These are phyloP conservation scores for Boletus tylopilopsis DNA, from an alignment of 768 basidiomycete species.

Conservation along the genomic window DNA sequence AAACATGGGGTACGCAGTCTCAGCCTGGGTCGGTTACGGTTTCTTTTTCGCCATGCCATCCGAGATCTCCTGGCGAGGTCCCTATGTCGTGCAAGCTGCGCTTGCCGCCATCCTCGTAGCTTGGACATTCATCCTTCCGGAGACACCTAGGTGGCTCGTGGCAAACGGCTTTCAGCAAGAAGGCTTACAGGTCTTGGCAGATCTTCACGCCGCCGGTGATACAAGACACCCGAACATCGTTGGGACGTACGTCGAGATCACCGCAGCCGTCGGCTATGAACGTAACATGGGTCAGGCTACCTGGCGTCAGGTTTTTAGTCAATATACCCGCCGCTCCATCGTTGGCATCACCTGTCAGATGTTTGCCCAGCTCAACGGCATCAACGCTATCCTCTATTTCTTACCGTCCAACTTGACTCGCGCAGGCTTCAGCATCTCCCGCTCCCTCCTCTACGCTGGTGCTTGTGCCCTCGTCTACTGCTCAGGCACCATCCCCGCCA, in stretches of 20 bases:
- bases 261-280: slow-evolving; percentile 38
- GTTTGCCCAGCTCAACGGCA: slow-evolving; percentile 54
- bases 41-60: slow-evolving; percentile 46
- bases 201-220: slow-evolving; percentile 52
- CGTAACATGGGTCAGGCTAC: slow-evolving; percentile 37
- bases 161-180: slow-evolving; percentile 50
- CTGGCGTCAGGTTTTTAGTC: slow-evolving; percentile 49
- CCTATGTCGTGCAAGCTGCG: slow-evolving; percentile 50
- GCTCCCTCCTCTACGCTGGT: slow-evolving; percentile 44
- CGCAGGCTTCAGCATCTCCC: slow-evolving; percentile 44
- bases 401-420: slow-evolving; percentile 50
- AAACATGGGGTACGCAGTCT: slow-evolving; percentile 47
- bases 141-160: slow-evolving; percentile 53
- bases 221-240: slow-evolving; percentile 38
- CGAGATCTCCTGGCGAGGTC: slow-evolving; percentile 54
- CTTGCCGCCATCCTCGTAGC: slow-evolving; percentile 44
- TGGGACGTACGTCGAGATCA: slow-evolving; percentile 43
- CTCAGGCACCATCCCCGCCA: slow-evolving; percentile 48
- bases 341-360: slow-evolving; percentile 55
- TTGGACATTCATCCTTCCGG: slow-evolving; percentile 48
- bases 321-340: slow-evolving; percentile 45
- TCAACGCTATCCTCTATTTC: slow-evolving; percentile 57
- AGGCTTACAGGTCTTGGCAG: slow-evolving; percentile 50
- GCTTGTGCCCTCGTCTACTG: slow-evolving; percentile 47
- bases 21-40: slow-evolving; percentile 47